A percentile compares a stretch with the other conserved stretches of the same genome.
Conservation (phyloP, 768 basidiomycete species). For the Leucocoprinus sp. region DNA sequence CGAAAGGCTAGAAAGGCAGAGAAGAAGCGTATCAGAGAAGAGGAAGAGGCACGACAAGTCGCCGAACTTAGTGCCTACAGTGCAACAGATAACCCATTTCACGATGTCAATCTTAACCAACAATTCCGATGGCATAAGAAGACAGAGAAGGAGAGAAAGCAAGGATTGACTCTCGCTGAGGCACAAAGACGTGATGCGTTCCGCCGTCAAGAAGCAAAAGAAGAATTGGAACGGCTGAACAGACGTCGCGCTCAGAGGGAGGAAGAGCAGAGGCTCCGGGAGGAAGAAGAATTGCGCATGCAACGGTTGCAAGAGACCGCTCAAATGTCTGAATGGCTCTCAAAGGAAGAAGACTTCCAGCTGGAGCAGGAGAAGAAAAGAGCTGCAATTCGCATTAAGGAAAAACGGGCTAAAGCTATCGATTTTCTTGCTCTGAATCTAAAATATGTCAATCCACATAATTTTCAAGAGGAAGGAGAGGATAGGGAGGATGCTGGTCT, state of each 20-base stretch:
- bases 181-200: constrained; percentile 72
- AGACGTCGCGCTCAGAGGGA: constrained; percentile 87
- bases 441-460: constrained; percentile 74
- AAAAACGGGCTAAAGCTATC: constrained; percentile 97
- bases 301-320: constrained; percentile 87
- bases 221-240: constrained; percentile 90
- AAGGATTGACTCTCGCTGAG: constrained; percentile 74
- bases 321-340: constrained; percentile 97
- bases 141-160: constrained; percentile 88
- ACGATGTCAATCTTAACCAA: constrained; percentile 92
- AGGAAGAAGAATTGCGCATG: constrained; percentile 90
- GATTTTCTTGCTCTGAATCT: constrained; percentile 96
- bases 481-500: constrained; percentile 69
- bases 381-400: constrained; percentile 90
- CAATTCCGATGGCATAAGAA: constrained; percentile 99
- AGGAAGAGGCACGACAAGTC: constrained; percentile 86
- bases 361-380: constrained; percentile 87
- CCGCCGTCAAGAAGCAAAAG: constrained; percentile 84
- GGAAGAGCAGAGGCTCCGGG: constrained; percentile 76
- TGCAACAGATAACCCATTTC: constrained; percentile 95
- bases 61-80: constrained; percentile 96
- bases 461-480: constrained; percentile 56
- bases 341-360: constrained; percentile 96
- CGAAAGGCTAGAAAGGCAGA: constrained; percentile 80
- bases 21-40: constrained; percentile 73